These are phyloP conservation scores for Oryza meridionalis DNA, from an alignment of 176 grass and related monocot species.

Conservation along the genomic window DNA sequence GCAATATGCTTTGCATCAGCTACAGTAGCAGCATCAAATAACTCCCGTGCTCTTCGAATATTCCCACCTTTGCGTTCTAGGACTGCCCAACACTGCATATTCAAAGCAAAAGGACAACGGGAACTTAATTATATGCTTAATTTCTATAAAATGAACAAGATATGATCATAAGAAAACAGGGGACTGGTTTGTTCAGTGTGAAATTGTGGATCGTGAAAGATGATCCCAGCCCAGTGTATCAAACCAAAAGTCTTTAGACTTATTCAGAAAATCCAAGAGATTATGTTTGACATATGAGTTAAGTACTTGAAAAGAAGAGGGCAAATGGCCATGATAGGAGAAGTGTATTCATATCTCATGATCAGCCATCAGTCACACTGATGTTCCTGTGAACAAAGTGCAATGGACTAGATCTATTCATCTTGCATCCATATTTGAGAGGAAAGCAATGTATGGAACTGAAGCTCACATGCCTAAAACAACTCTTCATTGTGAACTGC, in stretches of 20 bases:
- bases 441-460: not conserved
- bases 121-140: constrained; percentile 26
- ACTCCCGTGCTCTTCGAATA: constrained; percentile 79
- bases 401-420: too few relatives aligned
- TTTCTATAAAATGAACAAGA: not conserved
- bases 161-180: not conserved
- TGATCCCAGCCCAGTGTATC: not conserved
- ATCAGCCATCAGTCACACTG: not conserved
- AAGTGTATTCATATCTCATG: not conserved
- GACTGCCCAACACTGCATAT: constrained; percentile 93
- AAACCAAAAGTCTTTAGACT: not conserved
- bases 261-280: not conserved
- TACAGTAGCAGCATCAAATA: constrained; percentile 95
- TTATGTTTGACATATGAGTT: too few relatives aligned
- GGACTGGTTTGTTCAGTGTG: not conserved
- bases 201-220: not conserved
- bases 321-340: not conserved
- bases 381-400: not conserved
- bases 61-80: constrained; percentile 87
- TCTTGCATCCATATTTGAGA: not conserved
- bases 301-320: not conserved
- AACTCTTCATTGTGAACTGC: not conserved
- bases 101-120: constrained; percentile 33
- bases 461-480: not conserved
- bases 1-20: constrained; percentile 87